Base-by-base conservation (phyloP, 2,329 filamentous ascomycete genomes). In the Nannizziopsis barbatae region DNA sequence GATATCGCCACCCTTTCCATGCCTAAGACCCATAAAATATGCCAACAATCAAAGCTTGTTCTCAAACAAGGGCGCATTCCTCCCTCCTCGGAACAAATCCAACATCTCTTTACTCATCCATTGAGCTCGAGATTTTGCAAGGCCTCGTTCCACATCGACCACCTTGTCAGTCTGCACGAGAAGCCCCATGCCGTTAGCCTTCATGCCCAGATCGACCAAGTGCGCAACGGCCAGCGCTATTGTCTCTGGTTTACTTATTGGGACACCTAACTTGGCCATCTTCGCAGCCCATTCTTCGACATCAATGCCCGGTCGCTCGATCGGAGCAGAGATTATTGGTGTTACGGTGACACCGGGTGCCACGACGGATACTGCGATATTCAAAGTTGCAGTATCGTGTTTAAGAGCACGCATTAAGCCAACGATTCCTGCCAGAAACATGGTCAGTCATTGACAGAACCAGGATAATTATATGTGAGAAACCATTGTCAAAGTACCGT, bases 41-140 rank as follows among this genome's bases (percentile, higher is more conserved):
- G 4, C 15, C 4, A 22, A 20, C 30, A 39, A 11, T 50, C 22
- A 52, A 15, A 60, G 46, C 45, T 57, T 58, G 39, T 57, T 59
- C n/a, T 57, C 56, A 53, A 58, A 57, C 49, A 58, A 40, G 12
- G 56, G 57, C 10, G 55, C 58, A 17, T 53, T 52, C 42, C 71
- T 61, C 2, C 71, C 71, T 17, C 70, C 67, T 35, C 70, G 57
- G 50, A 74, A 74, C 56, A 72, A 53, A 9, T 66, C 64, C 60
- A 75, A 57, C 71, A 73, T 73, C 56, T 75, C 71, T 53, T 65
- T 68, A 0, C 70, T 64, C 71, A 74, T 73, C 72, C 72, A 75
- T 41, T 56, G 54, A 51, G 63, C 64, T 50, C 71, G 65, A 15
- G 59, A 62, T 57, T 63, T 72, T 20, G 71, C 71, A 45, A 74